phyloP scores from a whole-genome alignment of 331 rosid species.

The Acacia concinna region DNA sequence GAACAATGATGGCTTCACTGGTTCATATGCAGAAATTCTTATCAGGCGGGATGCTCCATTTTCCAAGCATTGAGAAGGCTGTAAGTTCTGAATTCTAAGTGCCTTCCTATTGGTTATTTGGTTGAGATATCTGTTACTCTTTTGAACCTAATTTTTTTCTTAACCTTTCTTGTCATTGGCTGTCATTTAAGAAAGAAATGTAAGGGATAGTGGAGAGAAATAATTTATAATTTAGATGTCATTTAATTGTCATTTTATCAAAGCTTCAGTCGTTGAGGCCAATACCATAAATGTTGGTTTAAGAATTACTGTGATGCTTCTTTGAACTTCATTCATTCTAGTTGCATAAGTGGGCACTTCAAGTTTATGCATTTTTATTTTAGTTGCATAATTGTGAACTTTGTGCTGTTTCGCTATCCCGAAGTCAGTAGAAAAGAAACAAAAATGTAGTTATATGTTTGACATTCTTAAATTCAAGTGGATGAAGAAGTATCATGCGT shows the following conservation, averaged over 20 bases:
- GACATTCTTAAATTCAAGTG: background rate
- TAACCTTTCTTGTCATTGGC: constrained; percentile 13
- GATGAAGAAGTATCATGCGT: background rate
- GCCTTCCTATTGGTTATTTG: constrained; percentile 3
- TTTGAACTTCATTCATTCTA: background rate
- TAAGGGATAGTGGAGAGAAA: background rate
- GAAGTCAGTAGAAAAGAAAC: background rate
- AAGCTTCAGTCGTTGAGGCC: background rate
- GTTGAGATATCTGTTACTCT: constrained; percentile 12
- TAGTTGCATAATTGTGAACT: background rate
- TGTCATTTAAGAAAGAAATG: background rate
- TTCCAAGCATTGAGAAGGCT: constrained; percentile 86
- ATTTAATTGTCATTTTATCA: background rate
- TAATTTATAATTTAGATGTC: background rate
- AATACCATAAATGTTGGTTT: background rate
- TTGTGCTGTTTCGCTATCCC: background rate
- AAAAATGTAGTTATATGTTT: background rate
- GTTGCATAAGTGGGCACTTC: background rate
- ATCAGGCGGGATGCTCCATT: constrained; percentile 81
- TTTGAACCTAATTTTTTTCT: constrained; percentile 26
- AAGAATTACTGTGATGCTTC: background rate
- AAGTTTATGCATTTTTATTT: background rate
- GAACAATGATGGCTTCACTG: constrained; percentile 94
- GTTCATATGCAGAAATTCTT: constrained; percentile 94
- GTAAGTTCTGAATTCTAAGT: constrained; percentile 41